Evolutionary conservation across 805 yeast genomes (phyloP).

Genomic region (Zygosaccharomyces rouxii): DNA sequence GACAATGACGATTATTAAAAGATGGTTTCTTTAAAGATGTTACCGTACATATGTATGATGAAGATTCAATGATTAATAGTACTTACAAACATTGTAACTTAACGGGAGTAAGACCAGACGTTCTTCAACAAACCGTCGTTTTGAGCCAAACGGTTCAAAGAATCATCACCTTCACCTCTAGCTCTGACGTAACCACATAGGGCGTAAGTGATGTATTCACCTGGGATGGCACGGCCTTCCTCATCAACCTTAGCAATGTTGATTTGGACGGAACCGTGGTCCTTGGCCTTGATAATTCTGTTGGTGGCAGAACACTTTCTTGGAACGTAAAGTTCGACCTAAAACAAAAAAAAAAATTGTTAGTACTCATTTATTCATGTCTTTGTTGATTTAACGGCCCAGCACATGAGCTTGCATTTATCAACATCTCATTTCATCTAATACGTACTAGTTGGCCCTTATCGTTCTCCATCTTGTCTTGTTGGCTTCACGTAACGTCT

Average conservation of each 20-base stretch:
- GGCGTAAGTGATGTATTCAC: slow-evolving; percentile 91
- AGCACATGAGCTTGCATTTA: too few relatives aligned
- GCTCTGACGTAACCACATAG: slow-evolving; percentile 95
- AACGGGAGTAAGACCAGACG: slow-evolving; percentile 94
- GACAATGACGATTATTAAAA: not conserved
- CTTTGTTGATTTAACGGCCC: too few relatives aligned
- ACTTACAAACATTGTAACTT: slow-evolving; percentile 31
- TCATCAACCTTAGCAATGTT: slow-evolving; percentile 98
- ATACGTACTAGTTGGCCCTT: slow-evolving; percentile 96
- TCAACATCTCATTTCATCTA: not conserved
- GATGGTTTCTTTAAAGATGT: not conserved
- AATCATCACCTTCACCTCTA: slow-evolving; percentile 99
- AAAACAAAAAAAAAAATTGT: slow-evolving; percentile 14
- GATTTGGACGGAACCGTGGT: slow-evolving; percentile 98
- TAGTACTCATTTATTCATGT: slow-evolving; percentile 15
- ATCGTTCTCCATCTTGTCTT: slow-evolving; percentile 96
- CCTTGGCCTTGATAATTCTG: slow-evolving; percentile 99
- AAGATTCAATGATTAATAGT: slow-evolving; percentile 4
- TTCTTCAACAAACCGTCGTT: slow-evolving; percentile 96
- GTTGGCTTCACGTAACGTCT: slow-evolving; percentile 13
- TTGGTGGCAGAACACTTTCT: slow-evolving; percentile 99
- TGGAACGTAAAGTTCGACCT: slow-evolving; percentile 99
- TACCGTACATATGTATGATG: slow-evolving; percentile 1
- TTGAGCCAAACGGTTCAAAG: slow-evolving; percentile 98
- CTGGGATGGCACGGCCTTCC: slow-evolving; percentile 91